These are phyloP conservation scores for Lablab purpureus DNA, from an alignment of 306 rosid species.

Conservation along the genomic window DNA sequence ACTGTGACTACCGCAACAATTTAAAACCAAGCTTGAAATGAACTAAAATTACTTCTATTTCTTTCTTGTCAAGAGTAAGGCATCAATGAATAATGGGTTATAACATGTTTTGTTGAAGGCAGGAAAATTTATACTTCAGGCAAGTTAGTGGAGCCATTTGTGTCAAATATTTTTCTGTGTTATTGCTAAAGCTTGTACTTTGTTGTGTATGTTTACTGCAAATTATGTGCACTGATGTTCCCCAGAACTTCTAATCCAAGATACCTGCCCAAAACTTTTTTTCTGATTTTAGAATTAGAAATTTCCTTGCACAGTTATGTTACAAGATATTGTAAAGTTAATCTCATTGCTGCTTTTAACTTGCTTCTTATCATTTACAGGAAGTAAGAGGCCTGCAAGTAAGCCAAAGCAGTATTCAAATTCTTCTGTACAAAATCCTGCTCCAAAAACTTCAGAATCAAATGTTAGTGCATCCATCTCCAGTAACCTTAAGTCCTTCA, in stretches of 20 bases:
- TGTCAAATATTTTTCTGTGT: conserved; percentile 9
- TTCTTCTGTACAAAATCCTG: conserved; percentile 31
- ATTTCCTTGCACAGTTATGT: background rate
- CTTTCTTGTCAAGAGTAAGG: background rate
- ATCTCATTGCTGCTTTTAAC: conserved; percentile 27
- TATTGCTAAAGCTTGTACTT: background rate
- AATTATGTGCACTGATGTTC: conserved; percentile 8
- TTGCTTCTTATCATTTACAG: conserved; percentile 47
- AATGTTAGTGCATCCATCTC: conserved; percentile 50
- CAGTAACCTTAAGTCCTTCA: conserved; percentile 68
- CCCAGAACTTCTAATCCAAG: conserved; percentile 5
- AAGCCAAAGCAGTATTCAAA: conserved; percentile 50
- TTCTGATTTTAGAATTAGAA: background rate
- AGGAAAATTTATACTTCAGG: background rate
- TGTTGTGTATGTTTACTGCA: conserved; percentile 20
- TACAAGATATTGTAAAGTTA: conserved; percentile 26
- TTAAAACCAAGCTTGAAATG: too few species aligned
- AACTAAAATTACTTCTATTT: background rate
- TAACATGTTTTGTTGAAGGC: conserved; percentile 7
- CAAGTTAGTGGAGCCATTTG: background rate
- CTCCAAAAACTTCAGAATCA: conserved; percentile 28
- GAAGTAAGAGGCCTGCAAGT: conserved; percentile 45
- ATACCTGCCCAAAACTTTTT: background rate
- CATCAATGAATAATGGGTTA: background rate
- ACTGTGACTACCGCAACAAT: background rate